Evolutionary conservation across 2,329 filamentous ascomycete genomes (phyloP).

Genomic region (Westerdykella ornata): DNA sequence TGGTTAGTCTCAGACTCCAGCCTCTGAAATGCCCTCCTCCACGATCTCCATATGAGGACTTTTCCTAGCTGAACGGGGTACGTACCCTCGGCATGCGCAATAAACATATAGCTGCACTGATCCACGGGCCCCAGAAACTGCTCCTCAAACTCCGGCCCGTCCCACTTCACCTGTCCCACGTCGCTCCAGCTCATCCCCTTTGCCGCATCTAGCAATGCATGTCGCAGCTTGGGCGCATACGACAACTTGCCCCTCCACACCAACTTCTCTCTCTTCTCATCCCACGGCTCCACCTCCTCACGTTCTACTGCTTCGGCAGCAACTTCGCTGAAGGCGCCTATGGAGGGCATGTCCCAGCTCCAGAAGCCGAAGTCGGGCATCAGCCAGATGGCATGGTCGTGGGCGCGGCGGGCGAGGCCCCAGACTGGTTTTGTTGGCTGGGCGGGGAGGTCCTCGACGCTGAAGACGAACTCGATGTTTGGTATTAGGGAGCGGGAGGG

Average conservation of each 20-base stretch:
- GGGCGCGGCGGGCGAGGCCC: conserved; percentile 27
- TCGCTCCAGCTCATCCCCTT: conserved; percentile 30
- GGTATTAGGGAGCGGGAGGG: conserved; percentile 19
- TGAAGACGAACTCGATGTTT: conserved; percentile 31
- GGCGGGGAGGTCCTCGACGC: conserved; percentile 29
- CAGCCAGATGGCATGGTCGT: conserved; percentile 30
- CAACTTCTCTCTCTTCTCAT: conserved; percentile 28
- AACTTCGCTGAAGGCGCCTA: conserved; percentile 26
- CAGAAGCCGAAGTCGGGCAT: conserved; percentile 34
- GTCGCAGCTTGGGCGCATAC: conserved; percentile 25
- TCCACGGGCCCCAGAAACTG: conserved; percentile 47
- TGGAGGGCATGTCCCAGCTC: conserved; percentile 31
- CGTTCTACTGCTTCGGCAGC: conserved; percentile 21
- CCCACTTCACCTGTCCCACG: conserved; percentile 28
- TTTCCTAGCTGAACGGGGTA: conserved; percentile 10
- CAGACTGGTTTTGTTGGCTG: conserved; percentile 26
- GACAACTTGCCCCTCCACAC: conserved; percentile 32
- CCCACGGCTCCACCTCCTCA: conserved; percentile 26
- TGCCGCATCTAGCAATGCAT: conserved; percentile 23
- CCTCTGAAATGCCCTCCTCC: neutral
- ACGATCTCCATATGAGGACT: neutral
- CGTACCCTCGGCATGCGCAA: conserved; percentile 49
- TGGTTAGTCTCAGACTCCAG: conserved; percentile 9
- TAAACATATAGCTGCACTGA: conserved; percentile 51
- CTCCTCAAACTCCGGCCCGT: conserved; percentile 25